Evolutionary conservation across 208 protist species (phyloP), one percentile per base, ranked within the genome.

Genomic region (Trypanosoma boissoni): DNA sequence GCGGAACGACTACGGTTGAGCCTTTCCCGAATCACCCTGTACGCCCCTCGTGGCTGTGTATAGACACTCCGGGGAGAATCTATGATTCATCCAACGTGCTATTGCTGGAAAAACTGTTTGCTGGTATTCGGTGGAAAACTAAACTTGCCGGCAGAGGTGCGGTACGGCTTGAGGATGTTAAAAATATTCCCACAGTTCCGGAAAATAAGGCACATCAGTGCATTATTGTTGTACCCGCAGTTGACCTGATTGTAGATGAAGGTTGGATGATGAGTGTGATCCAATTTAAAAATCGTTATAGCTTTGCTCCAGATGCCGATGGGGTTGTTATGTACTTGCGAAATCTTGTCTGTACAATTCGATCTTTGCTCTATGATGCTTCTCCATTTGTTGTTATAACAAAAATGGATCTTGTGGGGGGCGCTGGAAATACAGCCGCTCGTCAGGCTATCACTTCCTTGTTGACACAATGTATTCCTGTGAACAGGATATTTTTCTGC

Each of bases 331-430:
- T 81, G n/a, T 70, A 81, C 57, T 49, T 83, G 24, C 75, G 76
- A 44, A 42, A 49, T 21, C 68, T 92, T 39, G 64, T 74, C 18
- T 76, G 61, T 18, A 57, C 54, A 0, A 49, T 92, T 20, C 78
- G 82, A 1, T 52, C 68, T 5, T 64, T 88, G n/a, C 61, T 88
- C 46, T 59, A 81, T 34, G 82, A 89, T 64, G 57, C 59, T 6
- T 64, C 77, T 3, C 80, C 80, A 0, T 92, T 88, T 75, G 68
- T 93, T 23, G 74, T 89, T 6, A 64, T 93, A 9, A 81, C 74
- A 3, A 86, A 91, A 58, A 93, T 93, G 86, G 86, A 93, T 71
- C 68, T 78, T 44, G 68, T 93, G 46, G 83, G 86, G 42, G 86
- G 86, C 0, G 68, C 67, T 27, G 78, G 72, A 53, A 78, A 74